phyloP scores from a whole-genome alignment of 2,329 filamentous ascomycete species.

The Scytalidium sp. region DNA sequence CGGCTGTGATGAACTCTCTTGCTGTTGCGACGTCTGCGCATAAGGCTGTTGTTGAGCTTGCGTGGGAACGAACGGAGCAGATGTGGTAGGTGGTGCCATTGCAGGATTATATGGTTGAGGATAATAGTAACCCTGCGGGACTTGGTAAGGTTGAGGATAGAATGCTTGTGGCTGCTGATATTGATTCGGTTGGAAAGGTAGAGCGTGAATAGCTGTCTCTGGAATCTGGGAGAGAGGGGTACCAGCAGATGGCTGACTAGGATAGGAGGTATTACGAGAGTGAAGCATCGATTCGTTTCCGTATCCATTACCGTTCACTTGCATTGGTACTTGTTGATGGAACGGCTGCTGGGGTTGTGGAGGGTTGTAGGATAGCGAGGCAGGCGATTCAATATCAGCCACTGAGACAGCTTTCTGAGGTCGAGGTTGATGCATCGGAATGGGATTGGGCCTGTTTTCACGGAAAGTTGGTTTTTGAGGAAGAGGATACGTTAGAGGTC shows the following conservation, averaged over 20 bases:
- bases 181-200: constrained; percentile 77
- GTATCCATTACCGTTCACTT: constrained; percentile 59
- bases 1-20: constrained; percentile 37
- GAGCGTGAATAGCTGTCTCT: constrained; percentile 86
- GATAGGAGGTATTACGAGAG: constrained; percentile 64
- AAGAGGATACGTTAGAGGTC: constrained; percentile 53
- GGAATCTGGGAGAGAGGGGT: constrained; percentile 90
- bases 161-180: constrained; percentile 57
- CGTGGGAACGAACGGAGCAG: constrained; percentile 22
- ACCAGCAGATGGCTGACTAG: constrained; percentile 67
- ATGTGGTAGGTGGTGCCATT: constrained; percentile 36
- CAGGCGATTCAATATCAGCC: constrained; percentile 84
- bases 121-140: constrained; percentile 67
- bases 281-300: constrained; percentile 53
- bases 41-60: constrained; percentile 25
- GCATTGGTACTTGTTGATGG: constrained; percentile 87
- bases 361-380: constrained; percentile 48
- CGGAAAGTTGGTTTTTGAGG: constrained; percentile 57
- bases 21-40: constrained; percentile 19
- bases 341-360: constrained; percentile 80
- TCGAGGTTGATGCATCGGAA: constrained; percentile 88
- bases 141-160: constrained; percentile 51
- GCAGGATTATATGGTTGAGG: constrained; percentile 45
- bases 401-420: constrained; percentile 94
- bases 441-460: constrained; percentile 49